Evolutionary conservation across 2,329 filamentous ascomycete species (phyloP).

Genomic region (Fusarium pseudoanthophilum): DNA sequence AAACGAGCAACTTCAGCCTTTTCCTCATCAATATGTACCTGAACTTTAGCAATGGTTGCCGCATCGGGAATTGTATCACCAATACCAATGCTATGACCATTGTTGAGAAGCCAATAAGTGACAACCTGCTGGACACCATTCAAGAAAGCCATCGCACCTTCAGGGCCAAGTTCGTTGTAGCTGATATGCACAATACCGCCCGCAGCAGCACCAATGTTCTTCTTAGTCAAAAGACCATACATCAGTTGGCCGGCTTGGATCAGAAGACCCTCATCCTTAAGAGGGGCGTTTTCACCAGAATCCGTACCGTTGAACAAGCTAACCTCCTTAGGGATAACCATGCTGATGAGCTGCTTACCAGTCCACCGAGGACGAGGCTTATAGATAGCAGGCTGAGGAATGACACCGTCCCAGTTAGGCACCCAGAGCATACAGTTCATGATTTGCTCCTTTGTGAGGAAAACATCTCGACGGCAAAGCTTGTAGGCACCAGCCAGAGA

Average conservation of each 20-base stretch:
- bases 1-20: conserved; percentile 84
- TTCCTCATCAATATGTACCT: conserved; percentile 80
- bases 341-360: conserved; percentile 95
- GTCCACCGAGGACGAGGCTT: conserved; percentile 96
- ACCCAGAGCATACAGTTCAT: conserved; percentile 99
- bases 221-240: conserved; percentile 92
- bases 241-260: conserved; percentile 90
- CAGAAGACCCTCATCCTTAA: conserved; percentile 80
- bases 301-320: conserved; percentile 77
- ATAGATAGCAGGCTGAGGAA: conserved; percentile 91
- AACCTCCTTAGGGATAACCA: conserved; percentile 88
- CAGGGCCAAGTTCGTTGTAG: conserved; percentile 91
- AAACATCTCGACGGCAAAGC: conserved; percentile 90
- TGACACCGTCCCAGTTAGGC: conserved; percentile 94
- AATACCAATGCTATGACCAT: conserved; percentile 97
- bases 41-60: conserved; percentile 84
- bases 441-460: conserved; percentile 88
- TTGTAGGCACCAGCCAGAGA: conserved; percentile 97
- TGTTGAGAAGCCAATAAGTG: conserved; percentile 96
- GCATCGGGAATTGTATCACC: conserved; percentile 96
- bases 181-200: conserved; percentile 95
- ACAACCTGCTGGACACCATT: conserved; percentile 95
- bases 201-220: conserved; percentile 87
- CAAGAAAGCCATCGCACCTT: conserved; percentile 92
- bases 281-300: conserved; percentile 67